Conservation (phyloP, 192 early-diverging fungal species). For the Rhizoclosmatium sp. region DNA sequence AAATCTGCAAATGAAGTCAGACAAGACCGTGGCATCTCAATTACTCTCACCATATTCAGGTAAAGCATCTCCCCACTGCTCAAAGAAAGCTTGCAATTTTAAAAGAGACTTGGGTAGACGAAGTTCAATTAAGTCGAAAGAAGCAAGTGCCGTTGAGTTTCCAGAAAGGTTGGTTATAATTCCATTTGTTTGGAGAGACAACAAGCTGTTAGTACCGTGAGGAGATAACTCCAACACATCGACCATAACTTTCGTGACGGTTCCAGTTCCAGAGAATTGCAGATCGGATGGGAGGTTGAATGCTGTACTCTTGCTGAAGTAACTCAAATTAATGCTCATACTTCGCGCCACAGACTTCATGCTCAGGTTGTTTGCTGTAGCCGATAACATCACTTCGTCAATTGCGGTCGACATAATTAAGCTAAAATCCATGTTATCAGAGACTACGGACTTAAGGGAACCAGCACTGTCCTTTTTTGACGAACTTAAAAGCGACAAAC, state of each 20-base stretch:
- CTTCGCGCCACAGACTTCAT: constrained; percentile 9
- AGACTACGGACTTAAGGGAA: background rate
- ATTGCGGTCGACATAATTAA: constrained; percentile 10
- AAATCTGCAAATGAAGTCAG: constrained; percentile 50
- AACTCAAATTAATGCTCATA: background rate
- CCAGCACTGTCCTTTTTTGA: background rate
- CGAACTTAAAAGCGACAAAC: background rate
- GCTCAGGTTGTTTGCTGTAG: constrained; percentile 32
- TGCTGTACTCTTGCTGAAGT: background rate
- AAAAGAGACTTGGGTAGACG: constrained; percentile 65
- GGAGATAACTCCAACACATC: constrained; percentile 10
- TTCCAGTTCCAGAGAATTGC: background rate
- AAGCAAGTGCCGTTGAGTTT: background rate
- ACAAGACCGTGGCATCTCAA: background rate
- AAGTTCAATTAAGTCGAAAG: constrained; percentile 38
- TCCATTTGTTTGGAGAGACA: constrained; percentile 4
- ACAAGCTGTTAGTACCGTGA: constrained; percentile 1
- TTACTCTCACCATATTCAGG: constrained; percentile 27
- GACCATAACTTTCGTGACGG: constrained; percentile 5
- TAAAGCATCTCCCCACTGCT: constrained; percentile 72
- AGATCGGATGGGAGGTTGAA: background rate
- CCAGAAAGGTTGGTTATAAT: background rate
- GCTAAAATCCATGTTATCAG: constrained; percentile 22
- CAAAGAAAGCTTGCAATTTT: constrained; percentile 78
- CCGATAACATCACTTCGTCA: constrained; percentile 10